Conservation (phyloP, 129 eudicot species). For the Helianthus annuus region DNA sequence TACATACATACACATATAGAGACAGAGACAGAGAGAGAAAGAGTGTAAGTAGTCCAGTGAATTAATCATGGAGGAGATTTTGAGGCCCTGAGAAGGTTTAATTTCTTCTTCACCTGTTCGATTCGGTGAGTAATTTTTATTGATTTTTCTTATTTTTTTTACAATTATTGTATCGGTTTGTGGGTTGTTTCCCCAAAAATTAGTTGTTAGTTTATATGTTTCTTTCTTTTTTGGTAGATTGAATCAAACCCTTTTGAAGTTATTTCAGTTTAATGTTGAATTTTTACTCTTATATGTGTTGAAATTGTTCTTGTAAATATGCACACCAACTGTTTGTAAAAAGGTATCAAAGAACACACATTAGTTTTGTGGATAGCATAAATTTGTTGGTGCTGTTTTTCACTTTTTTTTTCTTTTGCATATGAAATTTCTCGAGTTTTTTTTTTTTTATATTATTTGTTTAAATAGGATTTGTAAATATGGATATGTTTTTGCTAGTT, state of each 20-base stretch:
- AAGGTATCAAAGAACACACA: slow-evolving; percentile 25
- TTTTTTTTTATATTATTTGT: not conserved
- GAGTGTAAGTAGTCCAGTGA: slow-evolving; percentile 38
- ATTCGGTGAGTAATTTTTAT: slow-evolving; percentile 37
- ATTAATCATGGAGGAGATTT: slow-evolving; percentile 42
- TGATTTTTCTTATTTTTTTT: not conserved
- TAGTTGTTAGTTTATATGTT: not conserved
- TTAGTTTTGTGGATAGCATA: slow-evolving; percentile 33
- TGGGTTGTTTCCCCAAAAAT: slow-evolving; percentile 13
- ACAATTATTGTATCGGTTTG: not conserved
- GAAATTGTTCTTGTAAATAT: not conserved
- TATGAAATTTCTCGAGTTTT: not conserved
- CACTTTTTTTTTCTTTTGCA: too few relatives aligned
- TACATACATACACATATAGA: not conserved
- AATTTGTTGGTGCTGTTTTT: not conserved
- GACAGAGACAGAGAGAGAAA: slow-evolving; percentile 25
- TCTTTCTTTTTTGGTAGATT: not conserved
- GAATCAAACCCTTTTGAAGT: slow-evolving; percentile 7
- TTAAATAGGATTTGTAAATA: slow-evolving; percentile 6
- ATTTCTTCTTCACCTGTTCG: slow-evolving; percentile 21
- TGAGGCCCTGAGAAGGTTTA: slow-evolving; percentile 20
- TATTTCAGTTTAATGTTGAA: slow-evolving; percentile 6
- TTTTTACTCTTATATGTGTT: not conserved
- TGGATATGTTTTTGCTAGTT: slow-evolving; percentile 27
- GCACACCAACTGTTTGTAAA: slow-evolving; percentile 33